Base-by-base conservation (phyloP, 78 protist genomes). In the Acrasis kona region DNA sequence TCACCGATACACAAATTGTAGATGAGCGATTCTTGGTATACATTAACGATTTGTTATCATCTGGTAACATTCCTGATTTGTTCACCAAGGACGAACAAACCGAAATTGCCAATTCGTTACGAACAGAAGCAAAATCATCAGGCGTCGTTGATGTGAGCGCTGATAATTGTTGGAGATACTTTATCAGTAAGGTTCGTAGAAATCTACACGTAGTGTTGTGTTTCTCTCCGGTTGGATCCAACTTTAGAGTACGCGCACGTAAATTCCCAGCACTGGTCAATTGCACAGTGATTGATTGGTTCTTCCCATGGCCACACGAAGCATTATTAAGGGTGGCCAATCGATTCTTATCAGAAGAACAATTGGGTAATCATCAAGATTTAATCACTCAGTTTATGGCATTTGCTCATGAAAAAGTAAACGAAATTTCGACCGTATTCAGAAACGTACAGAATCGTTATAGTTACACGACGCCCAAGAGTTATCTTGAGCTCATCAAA, bases 391-490 rank as follows among this genome's bases (percentile, higher is more conserved):
- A 70, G 28, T 84, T 77, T 78, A 85, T 92, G 91, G 94, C 97
- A 9, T 71, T 30, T 41, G 88, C 73, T n/a, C 92, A 93, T 87
- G 6, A 29, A 19, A 29, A 8, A 7, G 80, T 83, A 27, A 76
- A 81, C 40, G 84, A 72, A 37, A 2, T 19, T 31, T 28, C 72
- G 30, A 5, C 37, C 28, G 34, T 29, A 37, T 86, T 40, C 65
- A 39, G 70, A 7, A 75, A 2, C 2, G 27, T 37, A 29, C 80
- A 83, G 65, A 74, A 82, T 41, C 64, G 94, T 5, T 37, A 84
- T 86, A 80, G 64, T 66, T 89, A 89, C 83, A 89, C 92, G 38
- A 92, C 96, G 12, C 96, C 96, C 8, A 92, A 92, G 75, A 32
- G 76, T 3, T 92, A 78, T 86, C 83, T 92, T 10, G 96, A 89